Base-by-base conservation (phyloP, 345 rosid species). In the Arabidopsis suecica region DNA sequence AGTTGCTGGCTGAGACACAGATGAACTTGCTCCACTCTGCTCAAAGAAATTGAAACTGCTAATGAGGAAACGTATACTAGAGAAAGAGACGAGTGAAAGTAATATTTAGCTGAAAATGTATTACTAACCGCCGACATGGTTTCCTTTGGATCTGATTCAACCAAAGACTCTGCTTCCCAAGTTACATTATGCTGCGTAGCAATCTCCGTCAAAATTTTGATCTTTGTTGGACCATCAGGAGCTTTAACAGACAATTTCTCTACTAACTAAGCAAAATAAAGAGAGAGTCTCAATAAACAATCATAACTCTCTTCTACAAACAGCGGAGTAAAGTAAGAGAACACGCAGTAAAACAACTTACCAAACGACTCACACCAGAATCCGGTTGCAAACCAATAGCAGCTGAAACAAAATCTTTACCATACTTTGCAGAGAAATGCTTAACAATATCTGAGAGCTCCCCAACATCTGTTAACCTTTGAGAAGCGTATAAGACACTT, bases 301-400 rank as follows among this genome's bases (percentile, higher is more conserved):
- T 2, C 47, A 69, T 47, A 9, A 2, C 40, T 56, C 20, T 25
- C 70, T 23, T 5, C 7, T 8, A 61, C 41, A 69, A 69, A 69
- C 49, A 61, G 2, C 9, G 1, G 14, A 58, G 56, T n/a, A 57
- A 62, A 20, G 1, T 34, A 63, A 57, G 3, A 58, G 64, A 20
- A 12, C 7, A 61, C 3, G 44, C 18, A 16, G 18, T 1, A 9
- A 37, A 77, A 5, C 38, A 65, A 78, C 92, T 81, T 83, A 92
- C 99, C 85, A 83, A 48, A 38, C 96, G 98, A 73, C 90, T 82
- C 32, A 90, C 98, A 62, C 99, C 97, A 83, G 97, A 86, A 73
- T 85, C 85, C 20, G 93, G 93, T 41, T 87, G 96, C 68, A 95
- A 71, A 62, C 84, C 93, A 84, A 83, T 76, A 9, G 99, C 92